Conservation (phyloP, 2,329 filamentous ascomycete species). For the Colletotrichum falcatum region DNA sequence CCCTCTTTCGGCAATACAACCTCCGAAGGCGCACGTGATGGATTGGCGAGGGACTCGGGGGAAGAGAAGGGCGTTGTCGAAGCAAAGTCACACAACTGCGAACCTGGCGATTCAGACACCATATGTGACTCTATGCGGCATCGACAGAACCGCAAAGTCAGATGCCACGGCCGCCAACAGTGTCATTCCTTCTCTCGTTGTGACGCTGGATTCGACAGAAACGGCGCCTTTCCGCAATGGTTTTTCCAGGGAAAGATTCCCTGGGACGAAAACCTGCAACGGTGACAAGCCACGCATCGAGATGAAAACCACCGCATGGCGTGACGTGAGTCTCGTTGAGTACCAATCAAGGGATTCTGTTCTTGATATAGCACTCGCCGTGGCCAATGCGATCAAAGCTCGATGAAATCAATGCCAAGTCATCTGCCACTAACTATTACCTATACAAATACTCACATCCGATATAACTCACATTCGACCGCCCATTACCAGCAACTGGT, state of each 20-base stretch:
- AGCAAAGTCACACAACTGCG: conserved; percentile 24
- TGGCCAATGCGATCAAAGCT: no score
- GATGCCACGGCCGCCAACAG: conserved; percentile 11
- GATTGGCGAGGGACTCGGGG: no score
- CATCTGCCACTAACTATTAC: background rate
- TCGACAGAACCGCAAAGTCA: conserved; percentile 36
- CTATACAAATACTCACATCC: no score
- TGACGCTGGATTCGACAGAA: background rate
- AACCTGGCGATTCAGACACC: conserved; percentile 23
- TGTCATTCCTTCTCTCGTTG: background rate
- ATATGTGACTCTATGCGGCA: conserved; percentile 25
- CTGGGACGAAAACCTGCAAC: background rate
- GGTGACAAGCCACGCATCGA: background rate
- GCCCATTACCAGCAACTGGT: no score
- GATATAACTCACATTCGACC: no score
- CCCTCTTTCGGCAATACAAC: background rate
- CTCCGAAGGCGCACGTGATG: background rate
- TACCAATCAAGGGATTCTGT: background rate
- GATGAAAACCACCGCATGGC: background rate
- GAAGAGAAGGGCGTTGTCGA: conserved; percentile 36
- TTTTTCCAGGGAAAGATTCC: background rate
- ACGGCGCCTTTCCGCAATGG: background rate
- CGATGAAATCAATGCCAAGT: background rate
- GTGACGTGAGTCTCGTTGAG: background rate
- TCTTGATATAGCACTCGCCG: background rate